Percentiles rank a stretch among this genome's conserved stretches.
Evolutionary conservation across 2,329 filamentous ascomycete species (phyloP).

Genomic region (Colletotrichum cordylinicola): DNA sequence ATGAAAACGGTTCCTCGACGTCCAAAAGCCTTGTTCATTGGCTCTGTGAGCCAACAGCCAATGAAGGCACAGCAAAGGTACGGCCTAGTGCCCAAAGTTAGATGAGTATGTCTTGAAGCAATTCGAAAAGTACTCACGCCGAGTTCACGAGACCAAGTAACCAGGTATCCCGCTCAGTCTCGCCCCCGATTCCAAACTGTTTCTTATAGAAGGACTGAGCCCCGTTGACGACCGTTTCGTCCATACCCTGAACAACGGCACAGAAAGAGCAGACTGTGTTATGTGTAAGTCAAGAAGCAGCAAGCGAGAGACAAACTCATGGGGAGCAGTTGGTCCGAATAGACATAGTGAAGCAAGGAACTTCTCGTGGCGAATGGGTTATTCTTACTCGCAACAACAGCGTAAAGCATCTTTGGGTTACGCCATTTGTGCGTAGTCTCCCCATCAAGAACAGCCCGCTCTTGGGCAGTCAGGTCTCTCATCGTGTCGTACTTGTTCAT

Average conservation of each 20-base stretch:
- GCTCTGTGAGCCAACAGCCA: slow-evolving; percentile 77
- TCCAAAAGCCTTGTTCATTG: slow-evolving; percentile 74
- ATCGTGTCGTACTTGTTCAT: slow-evolving; percentile 55
- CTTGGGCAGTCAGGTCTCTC: slow-evolving; percentile 60
- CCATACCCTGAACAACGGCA: slow-evolving; percentile 73
- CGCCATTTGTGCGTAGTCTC: slow-evolving; percentile 72
- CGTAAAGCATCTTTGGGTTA: slow-evolving; percentile 70
- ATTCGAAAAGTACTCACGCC: slow-evolving; percentile 34
- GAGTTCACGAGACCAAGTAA: slow-evolving; percentile 65
- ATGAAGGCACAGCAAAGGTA: slow-evolving; percentile 72
- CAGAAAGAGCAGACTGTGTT: slow-evolving; percentile 64
- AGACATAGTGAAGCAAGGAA: background rate
- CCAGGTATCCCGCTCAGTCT: slow-evolving; percentile 58
- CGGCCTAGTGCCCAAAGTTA: slow-evolving; percentile 31
- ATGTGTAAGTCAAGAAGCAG: background rate
- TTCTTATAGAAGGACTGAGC: slow-evolving; percentile 50
- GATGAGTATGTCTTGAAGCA: rapidly evolving
- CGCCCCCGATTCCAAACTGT: slow-evolving; percentile 64
- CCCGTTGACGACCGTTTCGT: slow-evolving; percentile 69
- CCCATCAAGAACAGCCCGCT: slow-evolving; percentile 60
- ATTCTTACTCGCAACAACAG: slow-evolving; percentile 60
- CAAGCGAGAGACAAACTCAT: background rate
- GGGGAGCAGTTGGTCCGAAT: background rate
- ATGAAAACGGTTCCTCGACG: slow-evolving; percentile 75
- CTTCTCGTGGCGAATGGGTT: background rate